phyloP scores from a whole-genome alignment of 345 rosid species.

The Kernera saxatilis region DNA sequence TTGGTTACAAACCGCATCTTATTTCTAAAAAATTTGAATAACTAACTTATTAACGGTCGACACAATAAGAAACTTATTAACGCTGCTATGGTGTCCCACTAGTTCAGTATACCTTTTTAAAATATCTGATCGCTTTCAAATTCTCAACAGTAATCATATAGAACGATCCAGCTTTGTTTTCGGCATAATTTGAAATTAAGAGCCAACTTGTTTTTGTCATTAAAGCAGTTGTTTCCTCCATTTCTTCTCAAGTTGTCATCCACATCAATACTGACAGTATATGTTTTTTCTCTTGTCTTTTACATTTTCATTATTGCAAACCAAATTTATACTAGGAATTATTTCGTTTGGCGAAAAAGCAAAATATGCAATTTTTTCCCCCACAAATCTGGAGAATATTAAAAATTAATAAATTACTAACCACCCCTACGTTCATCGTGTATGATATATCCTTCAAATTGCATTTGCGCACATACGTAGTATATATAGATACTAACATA shows the following conservation, averaged over 20 bases:
- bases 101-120: too few relatives aligned
- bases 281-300: background rate
- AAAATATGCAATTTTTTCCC: background rate
- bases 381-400: background rate
- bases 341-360: background rate
- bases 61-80: too few relatives aligned
- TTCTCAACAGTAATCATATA: too few relatives aligned
- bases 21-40: too few relatives aligned
- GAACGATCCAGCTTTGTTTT: background rate
- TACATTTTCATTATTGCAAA: background rate
- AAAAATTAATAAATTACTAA: background rate
- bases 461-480: background rate
- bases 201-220: constrained; percentile 18
- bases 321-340: background rate
- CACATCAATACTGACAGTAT: background rate
- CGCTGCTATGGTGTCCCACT: too few relatives aligned
- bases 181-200: background rate
- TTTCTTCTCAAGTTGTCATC: constrained; percentile 8
- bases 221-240: background rate
- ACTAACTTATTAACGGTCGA: too few relatives aligned
- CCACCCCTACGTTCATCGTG: background rate
- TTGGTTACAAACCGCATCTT: too few relatives aligned
- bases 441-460: background rate
- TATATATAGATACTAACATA: background rate
- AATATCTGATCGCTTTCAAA: background rate